Evolutionary conservation across 179 eudicot genomes (phyloP), one percentile per base, ranked within the genome.

Genomic region (Nepenthes alata): DNA sequence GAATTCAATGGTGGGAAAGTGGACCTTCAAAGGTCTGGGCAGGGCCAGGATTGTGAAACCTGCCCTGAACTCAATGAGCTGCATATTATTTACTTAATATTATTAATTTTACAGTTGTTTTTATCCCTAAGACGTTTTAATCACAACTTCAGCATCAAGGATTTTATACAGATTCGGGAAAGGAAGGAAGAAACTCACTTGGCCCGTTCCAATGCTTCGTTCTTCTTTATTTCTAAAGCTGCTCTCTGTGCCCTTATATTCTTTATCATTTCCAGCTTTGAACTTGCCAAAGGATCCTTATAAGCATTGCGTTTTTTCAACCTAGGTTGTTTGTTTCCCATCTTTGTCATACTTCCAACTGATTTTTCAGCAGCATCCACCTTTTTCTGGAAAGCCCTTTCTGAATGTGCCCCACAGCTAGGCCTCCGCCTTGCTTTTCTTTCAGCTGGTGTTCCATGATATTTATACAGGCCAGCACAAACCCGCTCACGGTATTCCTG

Each of bases 211-310:
- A 93, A 59, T 55, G 95, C 82, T 78, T 83, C 90, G 34, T 49
- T 72, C 67, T 75, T 83, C 67, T 72, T 81, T 55, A 68, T 61
- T 4, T 80, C 81, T 11, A 82, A 71, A 71, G 85, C 70, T 60
- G 72, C 72, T 74, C 98, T 89, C 61, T 82, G 72, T 53, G 93
- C 88, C 75, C 95, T 83, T 53, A 93, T 89, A 66, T 66, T 86
- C 78, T 83, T 93, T 65, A 93, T 78, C 97, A 93, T 89, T 80
- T 93, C 86, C 6, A 89, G 69, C 74, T 93, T 89, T 70, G 85
- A 67, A 66, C 70, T 80, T 5, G 89, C 86, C 70, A 86, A 62
- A 63, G 98, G 98, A 82, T 93, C 97, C 76, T 85, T 87, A 69
- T 69, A 93, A 37, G 48, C 55, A 3, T 65, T 75, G 37, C 70